Evolutionary conservation across 139 green algal species (phyloP).

Genomic region (Chlorella sp.): DNA sequence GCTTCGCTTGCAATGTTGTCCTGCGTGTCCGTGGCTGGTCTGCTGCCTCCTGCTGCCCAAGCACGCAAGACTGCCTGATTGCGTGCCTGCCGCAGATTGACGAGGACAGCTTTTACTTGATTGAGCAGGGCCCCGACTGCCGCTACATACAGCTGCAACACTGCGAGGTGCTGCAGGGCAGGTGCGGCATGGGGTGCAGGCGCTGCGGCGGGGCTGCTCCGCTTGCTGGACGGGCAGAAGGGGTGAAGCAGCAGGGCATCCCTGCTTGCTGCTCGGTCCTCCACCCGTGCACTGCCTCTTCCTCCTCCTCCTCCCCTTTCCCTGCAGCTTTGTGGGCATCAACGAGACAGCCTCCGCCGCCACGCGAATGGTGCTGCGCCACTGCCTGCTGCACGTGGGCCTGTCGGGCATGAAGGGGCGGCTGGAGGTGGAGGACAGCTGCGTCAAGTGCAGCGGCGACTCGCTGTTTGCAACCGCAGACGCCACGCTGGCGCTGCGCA

Average conservation of each 20-base stretch:
- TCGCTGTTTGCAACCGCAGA: background rate
- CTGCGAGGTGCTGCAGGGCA: conserved; percentile 19
- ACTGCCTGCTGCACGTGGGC: conserved; percentile 17
- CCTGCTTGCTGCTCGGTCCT: too few species aligned
- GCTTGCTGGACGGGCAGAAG: too few species aligned
- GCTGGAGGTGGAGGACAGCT: background rate
- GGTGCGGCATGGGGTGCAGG: background rate
- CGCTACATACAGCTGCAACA: background rate
- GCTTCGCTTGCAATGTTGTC: too few species aligned
- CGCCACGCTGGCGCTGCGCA: background rate
- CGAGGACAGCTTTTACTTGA: background rate
- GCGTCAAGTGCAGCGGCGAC: conserved; percentile 8
- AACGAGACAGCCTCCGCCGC: background rate
- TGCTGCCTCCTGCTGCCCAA: background rate
- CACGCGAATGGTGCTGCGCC: background rate
- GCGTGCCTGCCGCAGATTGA: too few species aligned
- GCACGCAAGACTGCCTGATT: too few species aligned
- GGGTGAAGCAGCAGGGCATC: too few species aligned
- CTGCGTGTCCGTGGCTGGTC: background rate
- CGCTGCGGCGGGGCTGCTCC: too few species aligned
- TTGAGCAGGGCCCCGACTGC: background rate
- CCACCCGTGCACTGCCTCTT: background rate
- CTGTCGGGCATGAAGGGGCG: background rate
- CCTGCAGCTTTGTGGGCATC: background rate
- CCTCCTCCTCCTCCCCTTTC: background rate